A percentile compares a stretch with the other conserved stretches of the same genome.
Conservation (phyloP, 2,329 filamentous ascomycete genomes). For the Colletotrichum orchidophilum region DNA sequence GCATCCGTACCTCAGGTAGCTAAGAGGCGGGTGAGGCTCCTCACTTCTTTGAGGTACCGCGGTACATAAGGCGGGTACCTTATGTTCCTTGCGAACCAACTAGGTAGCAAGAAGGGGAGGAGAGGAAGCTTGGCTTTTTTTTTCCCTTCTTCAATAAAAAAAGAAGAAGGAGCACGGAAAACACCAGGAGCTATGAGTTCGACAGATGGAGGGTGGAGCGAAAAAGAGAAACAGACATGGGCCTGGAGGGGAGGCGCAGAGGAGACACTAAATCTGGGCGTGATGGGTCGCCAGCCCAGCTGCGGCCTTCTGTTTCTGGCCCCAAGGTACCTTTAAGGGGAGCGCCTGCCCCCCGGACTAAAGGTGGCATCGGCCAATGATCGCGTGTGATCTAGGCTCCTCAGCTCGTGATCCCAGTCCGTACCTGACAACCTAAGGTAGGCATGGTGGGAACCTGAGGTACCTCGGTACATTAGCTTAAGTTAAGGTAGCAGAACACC, state of each 20-base stretch:
- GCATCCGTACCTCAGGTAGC: not conserved
- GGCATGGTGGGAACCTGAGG: not conserved
- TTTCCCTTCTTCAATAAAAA: not conserved
- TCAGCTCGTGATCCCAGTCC: not conserved
- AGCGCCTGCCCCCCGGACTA: not conserved
- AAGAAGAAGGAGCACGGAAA: not conserved
- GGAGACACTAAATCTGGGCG: not conserved
- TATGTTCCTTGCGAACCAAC: not conserved
- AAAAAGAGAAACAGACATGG: conserved; percentile 8
- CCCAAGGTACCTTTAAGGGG: not conserved
- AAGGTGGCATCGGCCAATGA: not conserved
- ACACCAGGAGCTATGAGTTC: not conserved
- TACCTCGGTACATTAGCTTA: not conserved
- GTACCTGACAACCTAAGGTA: not conserved
- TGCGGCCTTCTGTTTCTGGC: not conserved
- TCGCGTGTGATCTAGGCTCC: not conserved
- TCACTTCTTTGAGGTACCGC: not conserved
- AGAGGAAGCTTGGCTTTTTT: not conserved
- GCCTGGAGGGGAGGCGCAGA: not conserved
- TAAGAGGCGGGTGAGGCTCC: not conserved
- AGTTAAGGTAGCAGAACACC: not conserved
- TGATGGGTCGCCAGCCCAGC: not conserved
- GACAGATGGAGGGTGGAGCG: conserved; percentile 6
- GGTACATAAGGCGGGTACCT: not conserved
- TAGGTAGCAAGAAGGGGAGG: not conserved